Evolutionary conservation across 2,329 filamentous ascomycete genomes (phyloP), one percentile per base, ranked within the genome.

Genomic region (Penicillium sp.): DNA sequence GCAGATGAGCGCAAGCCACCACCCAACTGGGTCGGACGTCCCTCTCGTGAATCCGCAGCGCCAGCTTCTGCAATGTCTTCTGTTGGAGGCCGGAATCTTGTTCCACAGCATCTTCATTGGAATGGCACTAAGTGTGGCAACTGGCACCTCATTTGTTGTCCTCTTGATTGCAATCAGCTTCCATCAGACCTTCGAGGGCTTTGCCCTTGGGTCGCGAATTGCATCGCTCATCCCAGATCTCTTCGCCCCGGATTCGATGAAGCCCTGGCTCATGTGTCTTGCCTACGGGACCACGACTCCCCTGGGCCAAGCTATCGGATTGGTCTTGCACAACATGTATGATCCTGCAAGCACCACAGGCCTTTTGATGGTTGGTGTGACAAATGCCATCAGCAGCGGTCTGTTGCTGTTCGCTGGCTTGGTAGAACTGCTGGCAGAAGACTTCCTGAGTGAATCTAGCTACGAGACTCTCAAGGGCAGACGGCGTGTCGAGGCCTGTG

Each of bases 41-140:
- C 58, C 77, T 71, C 36, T 66, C 68, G 82, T 45, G 80, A 89
- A 67, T 79, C 88, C 72, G 55, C 83, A 86, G 65, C 82, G 87
- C 10, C 81, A 88, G 59, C 80, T 92, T 62, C 76, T 92, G 9
- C 90, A 94, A 71, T 92, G 89, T 62, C 77, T 93, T 43, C 80
- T 94, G 22, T 82, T 94, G 3, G 90, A 93, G 73, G 89, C 89
- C 0, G 90, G 90, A 18, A 93, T 94, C 57, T 80, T 94, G 14
- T 93, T 93, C 69, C 90, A 94, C 76, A 89, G 86, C 66, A 81
- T 94, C 50, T 94, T 94, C 67, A 93, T 94, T 63, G 90, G 90
- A 57, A 92, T 93, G 88, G 89, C 90, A 4, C 81, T 94, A 29
- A 91, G 88, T 1, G 90, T 94, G 1, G 87, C 90, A 0, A 91